Evolutionary conservation across 2,329 filamentous ascomycete genomes (phyloP).

Genomic region (Talaromyces sp.): DNA sequence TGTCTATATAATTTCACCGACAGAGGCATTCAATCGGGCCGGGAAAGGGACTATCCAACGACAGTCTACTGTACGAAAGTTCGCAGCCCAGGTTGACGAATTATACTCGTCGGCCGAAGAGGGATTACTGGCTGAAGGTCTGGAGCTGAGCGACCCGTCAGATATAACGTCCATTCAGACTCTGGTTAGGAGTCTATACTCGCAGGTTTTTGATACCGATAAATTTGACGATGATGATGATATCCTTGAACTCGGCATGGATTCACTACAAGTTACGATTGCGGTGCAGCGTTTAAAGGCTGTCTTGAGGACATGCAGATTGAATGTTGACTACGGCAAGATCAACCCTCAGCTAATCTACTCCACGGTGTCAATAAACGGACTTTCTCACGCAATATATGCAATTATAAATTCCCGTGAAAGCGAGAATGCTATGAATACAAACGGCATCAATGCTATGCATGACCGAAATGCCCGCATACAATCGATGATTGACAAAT

Average conservation of each 20-base stretch:
- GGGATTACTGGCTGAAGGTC: constrained; percentile 3
- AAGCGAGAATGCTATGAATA: neutral
- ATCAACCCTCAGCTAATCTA: constrained; percentile 12
- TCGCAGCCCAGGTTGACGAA: constrained; percentile 9
- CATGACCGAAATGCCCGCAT: neutral
- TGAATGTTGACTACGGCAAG: constrained; percentile 2
- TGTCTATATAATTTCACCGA: constrained; percentile 5
- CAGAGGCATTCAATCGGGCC: constrained; percentile 10
- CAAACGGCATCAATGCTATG: neutral
- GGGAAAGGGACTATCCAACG: constrained; percentile 13
- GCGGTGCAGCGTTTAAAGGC: constrained; percentile 9
- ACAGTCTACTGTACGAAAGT: constrained; percentile 10
- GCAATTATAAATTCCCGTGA: constrained; percentile 1
- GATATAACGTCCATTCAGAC: neutral
- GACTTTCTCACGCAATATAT: constrained; percentile 9
- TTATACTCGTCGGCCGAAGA: constrained; percentile 10
- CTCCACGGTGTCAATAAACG: constrained; percentile 4
- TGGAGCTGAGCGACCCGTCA: constrained; percentile 1
- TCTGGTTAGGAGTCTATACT: constrained; percentile 1
- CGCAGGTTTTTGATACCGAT: neutral
- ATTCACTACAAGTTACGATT: constrained; percentile 12
- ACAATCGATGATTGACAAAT: constrained; percentile 8
- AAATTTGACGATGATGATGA: constrained; percentile 8
- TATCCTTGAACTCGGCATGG: constrained; percentile 13
- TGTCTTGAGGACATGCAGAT: constrained; percentile 4